These are phyloP conservation scores for Dactylellina haptotyla DNA, from an alignment of 2,329 filamentous ascomycete species.

Conservation along the genomic window DNA sequence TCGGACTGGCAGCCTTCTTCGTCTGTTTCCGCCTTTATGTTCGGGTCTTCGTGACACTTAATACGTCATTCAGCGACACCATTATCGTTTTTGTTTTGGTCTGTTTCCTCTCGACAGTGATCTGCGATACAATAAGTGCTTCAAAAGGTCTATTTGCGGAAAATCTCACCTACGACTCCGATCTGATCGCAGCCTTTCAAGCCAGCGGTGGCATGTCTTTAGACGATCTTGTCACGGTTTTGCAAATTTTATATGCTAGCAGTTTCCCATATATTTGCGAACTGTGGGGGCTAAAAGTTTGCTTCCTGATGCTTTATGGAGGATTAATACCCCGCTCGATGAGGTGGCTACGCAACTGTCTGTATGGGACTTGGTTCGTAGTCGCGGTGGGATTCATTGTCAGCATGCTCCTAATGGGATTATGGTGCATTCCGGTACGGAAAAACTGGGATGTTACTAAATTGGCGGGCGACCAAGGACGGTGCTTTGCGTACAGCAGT, in stretches of 20 bases:
- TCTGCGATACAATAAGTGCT: conserved; percentile 42
- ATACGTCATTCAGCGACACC: conserved; percentile 30
- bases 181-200: conserved; percentile 42
- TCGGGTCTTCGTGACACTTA: conserved; percentile 26
- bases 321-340: conserved; percentile 39
- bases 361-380: conserved; percentile 41
- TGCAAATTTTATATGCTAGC: conserved; percentile 45
- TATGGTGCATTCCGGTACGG: conserved; percentile 42
- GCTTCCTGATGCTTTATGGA: conserved; percentile 40
- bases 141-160: conserved; percentile 47
- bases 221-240: conserved; percentile 24
- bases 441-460: conserved; percentile 49
- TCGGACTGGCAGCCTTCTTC: conserved; percentile 37
- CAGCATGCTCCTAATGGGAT: conserved; percentile 41
- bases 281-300: conserved; percentile 47
- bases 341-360: conserved; percentile 43
- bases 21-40: conserved; percentile 45
- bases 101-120: conserved; percentile 37
- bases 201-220: conserved; percentile 29
- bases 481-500: conserved; percentile 49
- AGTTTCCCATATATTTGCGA: conserved; percentile 48
- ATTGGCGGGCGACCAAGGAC: conserved; percentile 27
- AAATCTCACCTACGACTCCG: conserved; percentile 50
- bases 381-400: conserved; percentile 32
- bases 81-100: conserved; percentile 26